Evolutionary conservation across 148 eudicot species (phyloP), one percentile per base, ranked within the genome.

Genomic region (Amaranthus cruentus): DNA sequence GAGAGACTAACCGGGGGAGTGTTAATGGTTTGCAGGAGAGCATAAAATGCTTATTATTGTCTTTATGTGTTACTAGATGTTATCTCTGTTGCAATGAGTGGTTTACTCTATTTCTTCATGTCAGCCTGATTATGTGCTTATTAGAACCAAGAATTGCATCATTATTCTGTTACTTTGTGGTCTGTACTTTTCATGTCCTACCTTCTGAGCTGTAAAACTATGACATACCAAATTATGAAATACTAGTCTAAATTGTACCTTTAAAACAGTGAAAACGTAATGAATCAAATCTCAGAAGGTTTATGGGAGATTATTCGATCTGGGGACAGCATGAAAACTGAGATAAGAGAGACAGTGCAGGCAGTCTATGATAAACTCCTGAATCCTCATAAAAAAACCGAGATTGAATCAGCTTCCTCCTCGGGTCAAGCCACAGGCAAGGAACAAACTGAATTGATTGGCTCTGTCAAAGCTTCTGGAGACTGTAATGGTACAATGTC

Each of bases 291-390:
- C 62, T 93, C 97, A 59, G 93, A 91, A 76, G 79, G 84, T 60
- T 47, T 93, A 59, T 93, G 97, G 97, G 84, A 84, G 79, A 79
- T 89, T 54, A 93, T 91, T 42, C 80, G 88, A 80, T 88, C 95
- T 62, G 75, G 75, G 42, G 92, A 89, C 73, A 88, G 85, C 54
- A 85, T 93, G 87, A 83, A 85, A 75, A 66, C 59, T 69, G 97
- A 93, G 81, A 93, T 93, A 61, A 78, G 64, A 59, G 93, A 89
- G 71, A 87, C 95, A 7, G 95, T 93, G 28, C 87, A 87, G 62
- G 87, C 87, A 9, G 88, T 89, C 51, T 93, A 89, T 72, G 77
- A 78, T 58, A 83, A 85, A 81, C 81, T 89, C 52, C 70, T 77
- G 65, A 84, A 87, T 62, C 91, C 91, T 74, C 52, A 72, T 53